Evolutionary conservation across 345 rosid genomes (phyloP).

Genomic region (Limnanthes douglasii): DNA sequence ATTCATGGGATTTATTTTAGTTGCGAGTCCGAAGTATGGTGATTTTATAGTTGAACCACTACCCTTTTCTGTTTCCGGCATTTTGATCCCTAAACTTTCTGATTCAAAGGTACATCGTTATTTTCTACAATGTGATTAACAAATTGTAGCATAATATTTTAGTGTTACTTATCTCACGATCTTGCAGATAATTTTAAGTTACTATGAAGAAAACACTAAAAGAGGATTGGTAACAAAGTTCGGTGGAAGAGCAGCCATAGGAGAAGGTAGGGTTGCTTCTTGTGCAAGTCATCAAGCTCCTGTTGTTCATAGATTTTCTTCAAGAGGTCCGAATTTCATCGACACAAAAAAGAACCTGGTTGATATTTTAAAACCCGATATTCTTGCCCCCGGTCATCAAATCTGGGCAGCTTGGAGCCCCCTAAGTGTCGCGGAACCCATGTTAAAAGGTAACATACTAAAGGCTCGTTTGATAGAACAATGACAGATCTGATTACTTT

Average conservation of each 20-base stretch:
- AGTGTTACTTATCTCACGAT: too few relatives aligned
- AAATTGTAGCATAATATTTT: background rate
- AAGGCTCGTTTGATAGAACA: too few relatives aligned
- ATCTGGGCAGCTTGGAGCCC: constrained; percentile 96
- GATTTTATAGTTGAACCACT: constrained; percentile 56
- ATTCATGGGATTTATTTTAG: constrained; percentile 45
- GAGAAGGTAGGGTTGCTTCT: constrained; percentile 52
- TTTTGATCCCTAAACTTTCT: constrained; percentile 40
- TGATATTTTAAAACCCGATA: constrained; percentile 74
- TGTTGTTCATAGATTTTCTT: constrained; percentile 55
- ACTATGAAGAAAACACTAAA: constrained; percentile 40
- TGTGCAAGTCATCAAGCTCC: constrained; percentile 41
- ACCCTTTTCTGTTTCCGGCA: constrained; percentile 35
- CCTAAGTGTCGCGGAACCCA: constrained; percentile 46
- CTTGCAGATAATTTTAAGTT: constrained; percentile 32
- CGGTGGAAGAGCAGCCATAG: constrained; percentile 32
- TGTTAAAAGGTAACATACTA: constrained; percentile 25
- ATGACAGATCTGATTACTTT: too few relatives aligned
- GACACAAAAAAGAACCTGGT: constrained; percentile 25
- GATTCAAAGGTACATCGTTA: constrained; percentile 36
- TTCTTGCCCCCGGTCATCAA: constrained; percentile 84
- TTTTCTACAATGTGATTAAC: background rate
- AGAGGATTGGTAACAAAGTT: constrained; percentile 23
- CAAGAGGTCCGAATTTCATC: constrained; percentile 60
- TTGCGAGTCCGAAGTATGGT: constrained; percentile 49